A percentile compares a stretch with the other conserved stretches of the same genome.
Evolutionary conservation across 495 filamentous ascomycete genomes (phyloP).

Genomic region (Rusavskia elegans): DNA sequence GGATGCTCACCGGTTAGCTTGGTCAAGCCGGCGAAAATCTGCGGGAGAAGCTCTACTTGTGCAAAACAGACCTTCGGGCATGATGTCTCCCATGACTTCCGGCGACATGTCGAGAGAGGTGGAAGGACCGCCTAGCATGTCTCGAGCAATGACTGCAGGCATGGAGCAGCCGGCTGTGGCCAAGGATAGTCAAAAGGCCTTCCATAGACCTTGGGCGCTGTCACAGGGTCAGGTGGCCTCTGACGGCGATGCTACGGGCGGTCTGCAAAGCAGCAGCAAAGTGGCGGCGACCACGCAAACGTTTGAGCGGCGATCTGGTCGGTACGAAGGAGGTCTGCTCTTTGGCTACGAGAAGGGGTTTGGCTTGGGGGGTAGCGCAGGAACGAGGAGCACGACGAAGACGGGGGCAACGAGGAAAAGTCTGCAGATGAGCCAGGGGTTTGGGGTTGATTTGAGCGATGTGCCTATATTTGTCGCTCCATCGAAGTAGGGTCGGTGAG

Average conservation of each 20-base stretch:
- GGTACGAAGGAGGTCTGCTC: constrained; percentile 25
- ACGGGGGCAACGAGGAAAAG: constrained; percentile 23
- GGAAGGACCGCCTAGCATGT: background rate
- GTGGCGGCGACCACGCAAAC: background rate
- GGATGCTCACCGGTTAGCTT: constrained; percentile 7
- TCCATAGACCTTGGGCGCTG: background rate
- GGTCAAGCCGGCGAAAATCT: constrained; percentile 12
- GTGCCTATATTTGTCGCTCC: constrained; percentile 19
- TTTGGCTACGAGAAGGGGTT: constrained; percentile 24
- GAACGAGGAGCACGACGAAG: constrained; percentile 18
- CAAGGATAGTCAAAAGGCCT: background rate
- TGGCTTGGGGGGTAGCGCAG: constrained; percentile 23
- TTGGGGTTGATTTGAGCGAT: constrained; percentile 24
- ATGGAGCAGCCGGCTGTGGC: background rate
- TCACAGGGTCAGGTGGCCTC: background rate
- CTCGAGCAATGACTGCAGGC: background rate
- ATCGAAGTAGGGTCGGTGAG: background rate
- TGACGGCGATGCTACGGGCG: background rate
- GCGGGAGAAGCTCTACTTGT: constrained; percentile 10
- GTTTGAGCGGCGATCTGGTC: constrained; percentile 14
- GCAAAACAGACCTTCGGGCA: background rate
- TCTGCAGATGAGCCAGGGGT: constrained; percentile 12
- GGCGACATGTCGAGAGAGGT: background rate
- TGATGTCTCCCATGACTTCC: background rate
- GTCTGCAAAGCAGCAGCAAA: background rate